Evolutionary conservation across 1,139 yeast species (phyloP).

Genomic region (Kodamaea fungicola): DNA sequence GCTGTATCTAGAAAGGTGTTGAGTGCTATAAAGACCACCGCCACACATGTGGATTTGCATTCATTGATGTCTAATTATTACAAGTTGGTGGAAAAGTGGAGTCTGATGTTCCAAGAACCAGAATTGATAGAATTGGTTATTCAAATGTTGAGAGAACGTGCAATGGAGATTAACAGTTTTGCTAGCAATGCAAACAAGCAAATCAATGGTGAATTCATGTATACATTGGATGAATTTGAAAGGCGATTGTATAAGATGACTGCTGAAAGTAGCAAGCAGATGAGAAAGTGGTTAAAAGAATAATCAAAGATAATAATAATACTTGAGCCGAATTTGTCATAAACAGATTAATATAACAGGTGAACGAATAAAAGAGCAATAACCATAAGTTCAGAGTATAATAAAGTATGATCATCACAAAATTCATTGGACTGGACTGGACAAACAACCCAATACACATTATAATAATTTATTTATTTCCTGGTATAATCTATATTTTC

Average conservation of each 20-base stretch:
- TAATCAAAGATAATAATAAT: no score
- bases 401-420: no score
- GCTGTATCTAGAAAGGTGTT: constrained; percentile 59
- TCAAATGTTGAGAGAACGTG: constrained; percentile 58
- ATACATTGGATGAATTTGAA: constrained; percentile 75
- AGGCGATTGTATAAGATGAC: constrained; percentile 55
- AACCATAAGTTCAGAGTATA: no score
- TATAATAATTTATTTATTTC: no score
- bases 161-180: constrained; percentile 67
- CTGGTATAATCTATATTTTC: no score
- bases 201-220: constrained; percentile 48
- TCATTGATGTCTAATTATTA: constrained; percentile 66
- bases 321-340: no score
- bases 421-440: no score
- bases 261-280: constrained; percentile 58
- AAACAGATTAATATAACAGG: no score
- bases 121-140: constrained; percentile 54
- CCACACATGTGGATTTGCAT: constrained; percentile 65
- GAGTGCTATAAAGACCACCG: constrained; percentile 79
- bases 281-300: constrained; percentile 54
- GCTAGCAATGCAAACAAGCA: constrained; percentile 55
- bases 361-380: no score
- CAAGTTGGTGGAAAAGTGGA: constrained; percentile 71
- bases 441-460: no score
- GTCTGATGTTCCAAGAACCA: constrained; percentile 61